A percentile compares a stretch with the other conserved stretches of the same genome.
These are phyloP conservation scores for Boeremia exigua DNA, from an alignment of 2,329 filamentous ascomycete species.

Conservation along the genomic window DNA sequence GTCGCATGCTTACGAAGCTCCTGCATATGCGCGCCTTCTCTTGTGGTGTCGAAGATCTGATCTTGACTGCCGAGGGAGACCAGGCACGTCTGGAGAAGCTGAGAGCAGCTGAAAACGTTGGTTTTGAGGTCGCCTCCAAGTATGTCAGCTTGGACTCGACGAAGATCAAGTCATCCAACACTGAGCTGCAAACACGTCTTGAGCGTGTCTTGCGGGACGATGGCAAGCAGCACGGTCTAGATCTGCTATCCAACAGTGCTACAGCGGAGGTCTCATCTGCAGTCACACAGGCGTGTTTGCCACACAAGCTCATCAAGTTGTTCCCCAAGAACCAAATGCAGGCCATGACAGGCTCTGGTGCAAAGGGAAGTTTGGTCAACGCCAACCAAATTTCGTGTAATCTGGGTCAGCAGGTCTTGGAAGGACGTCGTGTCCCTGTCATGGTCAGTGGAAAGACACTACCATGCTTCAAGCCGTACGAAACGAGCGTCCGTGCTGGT, in stretches of 20 bases:
- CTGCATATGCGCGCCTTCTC: conserved; percentile 94
- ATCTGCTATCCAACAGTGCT: conserved; percentile 79
- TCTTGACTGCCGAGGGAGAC: conserved; percentile 82
- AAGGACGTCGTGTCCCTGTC: conserved; percentile 90
- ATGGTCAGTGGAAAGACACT: conserved; percentile 98
- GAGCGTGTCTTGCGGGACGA: conserved; percentile 93
- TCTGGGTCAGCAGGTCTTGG: conserved; percentile 92
- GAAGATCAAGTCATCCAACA: conserved; percentile 67
- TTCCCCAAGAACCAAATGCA: conserved; percentile 99
- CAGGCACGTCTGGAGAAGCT: conserved; percentile 71
- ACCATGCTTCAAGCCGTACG: conserved; percentile 91
- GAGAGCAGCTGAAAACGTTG: conserved; percentile 69
- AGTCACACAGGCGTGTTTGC: conserved; percentile 81
- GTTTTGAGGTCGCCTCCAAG: conserved; percentile 79
- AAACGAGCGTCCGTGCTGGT: conserved; percentile 85
- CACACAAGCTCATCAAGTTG: conserved; percentile 80
- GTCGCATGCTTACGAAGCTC: conserved; percentile 85
- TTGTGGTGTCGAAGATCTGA: conserved; percentile 95
- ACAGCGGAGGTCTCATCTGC: conserved; percentile 74
- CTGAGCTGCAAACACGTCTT: conserved; percentile 76
- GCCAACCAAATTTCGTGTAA: conserved; percentile 98
- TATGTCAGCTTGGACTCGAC: conserved; percentile 83
- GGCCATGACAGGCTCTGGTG: conserved; percentile 95
- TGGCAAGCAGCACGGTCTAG: conserved; percentile 86
- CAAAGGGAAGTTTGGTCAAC: conserved; percentile 91